Evolutionary conservation across 2,329 filamentous ascomycete genomes (phyloP).

Genomic region (Neobulgaria alba): DNA sequence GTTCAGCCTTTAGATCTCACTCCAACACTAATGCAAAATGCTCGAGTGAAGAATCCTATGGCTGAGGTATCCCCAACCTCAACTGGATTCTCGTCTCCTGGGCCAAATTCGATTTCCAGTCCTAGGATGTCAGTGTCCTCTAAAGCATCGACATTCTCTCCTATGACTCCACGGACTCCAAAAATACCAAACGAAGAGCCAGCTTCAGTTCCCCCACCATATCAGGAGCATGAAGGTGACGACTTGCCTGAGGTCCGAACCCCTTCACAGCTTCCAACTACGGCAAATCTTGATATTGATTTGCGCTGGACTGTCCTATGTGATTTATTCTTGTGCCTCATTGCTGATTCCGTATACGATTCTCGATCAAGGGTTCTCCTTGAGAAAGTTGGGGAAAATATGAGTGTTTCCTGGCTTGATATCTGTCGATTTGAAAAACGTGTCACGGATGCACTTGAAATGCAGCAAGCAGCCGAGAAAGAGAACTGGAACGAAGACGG

Average conservation of each 20-base stretch:
- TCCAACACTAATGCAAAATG: conserved; percentile 80
- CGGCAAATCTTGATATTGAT: conserved; percentile 86
- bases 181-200: conserved; percentile 35
- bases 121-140: conserved; percentile 34
- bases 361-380: conserved; percentile 76
- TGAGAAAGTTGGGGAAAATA: conserved; percentile 70
- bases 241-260: conserved; percentile 72
- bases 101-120: conserved; percentile 17
- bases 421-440: conserved; percentile 96
- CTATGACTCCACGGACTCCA: conserved; percentile 10
- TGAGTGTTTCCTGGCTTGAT: conserved; percentile 82
- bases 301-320: conserved; percentile 95
- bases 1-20: conserved; percentile 79
- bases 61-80: conserved; percentile 40
- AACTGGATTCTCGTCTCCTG: conserved; percentile 17
- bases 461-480: conserved; percentile 89
- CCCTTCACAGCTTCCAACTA: conserved; percentile 72
- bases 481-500: conserved; percentile 98
- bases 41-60: conserved; percentile 87
- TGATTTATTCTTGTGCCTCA: conserved; percentile 89
- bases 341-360: conserved; percentile 93
- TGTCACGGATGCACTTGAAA: conserved; percentile 91
- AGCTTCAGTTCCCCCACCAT: conserved; percentile 48
- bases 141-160: conserved; percentile 13
- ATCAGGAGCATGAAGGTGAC: conserved; percentile 55